Base-by-base conservation (phyloP, 2,329 filamentous ascomycete species). In the Ampelomyces quisqualis region DNA sequence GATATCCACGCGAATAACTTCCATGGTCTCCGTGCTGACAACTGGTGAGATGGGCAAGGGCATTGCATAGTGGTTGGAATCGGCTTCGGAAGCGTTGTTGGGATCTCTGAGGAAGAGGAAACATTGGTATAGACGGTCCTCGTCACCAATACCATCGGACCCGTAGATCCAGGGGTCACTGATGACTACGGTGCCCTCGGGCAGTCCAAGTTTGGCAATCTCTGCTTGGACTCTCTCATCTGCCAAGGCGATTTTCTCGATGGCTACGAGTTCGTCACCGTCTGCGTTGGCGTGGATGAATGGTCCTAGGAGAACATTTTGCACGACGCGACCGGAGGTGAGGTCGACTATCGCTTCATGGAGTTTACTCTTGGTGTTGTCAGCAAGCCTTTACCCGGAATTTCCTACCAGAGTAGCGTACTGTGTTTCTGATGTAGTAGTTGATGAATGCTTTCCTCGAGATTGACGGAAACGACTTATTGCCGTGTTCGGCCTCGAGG, bases 111-210 rank as follows among this genome's bases (percentile, higher is more conserved):
- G 75, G 65, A 86, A 86, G 38, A 86, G 64, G 66, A 83, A 86
- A 64, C 79, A 82, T 59, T 85, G 82, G 58, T 77, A 83, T 52
- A 79, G 56, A 13, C 73, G 60, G 8, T 73, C 68, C 36, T 74
- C 71, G 36, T 77, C 73, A 38, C 68, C 60, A 27, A 76, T 53
- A n/a, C 73, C 74, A 54, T 76, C 73, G 8, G 71, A 66, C 7
- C 73, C 80, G 48, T 88, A 90, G 24, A 87, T 87, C 86, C 85
- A 90, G 0, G 79, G 79, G 48, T 82, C 80, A 35, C 74, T 72
- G 46, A 80, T 76, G 14, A 84, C 71, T 2, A 73, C 73, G 5
- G 78, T 73, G 14, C 78, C 79, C 48, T 77, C 65, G 0, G 80
- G 80, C 1, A 84, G 70, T 42, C 81, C 64, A 45, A 84, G 51